A percentile compares a stretch with the other conserved stretches of the same genome.
Conservation (phyloP, 2,329 filamentous ascomycete genomes). For the Hymenoscyphus occultus region DNA sequence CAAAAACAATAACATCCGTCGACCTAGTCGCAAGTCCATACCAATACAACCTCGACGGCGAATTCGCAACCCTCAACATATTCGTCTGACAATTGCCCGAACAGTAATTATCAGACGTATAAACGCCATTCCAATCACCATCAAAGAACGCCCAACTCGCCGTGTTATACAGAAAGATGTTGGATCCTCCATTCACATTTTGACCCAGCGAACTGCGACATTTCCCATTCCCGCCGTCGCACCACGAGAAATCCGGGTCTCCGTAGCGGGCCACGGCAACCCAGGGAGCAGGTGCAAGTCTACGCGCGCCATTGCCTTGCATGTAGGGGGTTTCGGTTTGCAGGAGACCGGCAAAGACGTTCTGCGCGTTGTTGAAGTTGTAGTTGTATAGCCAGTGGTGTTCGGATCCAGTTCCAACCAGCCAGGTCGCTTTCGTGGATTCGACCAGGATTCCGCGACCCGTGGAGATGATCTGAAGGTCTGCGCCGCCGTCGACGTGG, state of each 20-base stretch:
- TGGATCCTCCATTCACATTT: slow-evolving; percentile 5
- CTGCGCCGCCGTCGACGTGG: slow-evolving; percentile 29
- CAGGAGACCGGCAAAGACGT: slow-evolving; percentile 61
- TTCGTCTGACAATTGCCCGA: slow-evolving; percentile 1
- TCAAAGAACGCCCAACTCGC: slow-evolving; percentile 4
- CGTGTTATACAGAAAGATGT: not conserved
- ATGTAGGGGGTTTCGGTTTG: slow-evolving; percentile 72
- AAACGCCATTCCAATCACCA: not conserved
- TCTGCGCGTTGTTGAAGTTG: slow-evolving; percentile 51
- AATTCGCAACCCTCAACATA: not conserved
- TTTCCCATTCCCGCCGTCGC: slow-evolving; percentile 17
- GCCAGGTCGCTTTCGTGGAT: not conserved
- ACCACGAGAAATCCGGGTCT: slow-evolving; percentile 36
- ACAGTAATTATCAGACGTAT: not conserved
- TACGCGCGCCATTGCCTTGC: slow-evolving; percentile 45
- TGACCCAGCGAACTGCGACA: not conserved
- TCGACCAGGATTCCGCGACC: slow-evolving; percentile 1
- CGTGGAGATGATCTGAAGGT: not conserved
- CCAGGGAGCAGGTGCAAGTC: slow-evolving; percentile 38
- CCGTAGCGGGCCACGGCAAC: slow-evolving; percentile 36
- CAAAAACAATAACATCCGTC: slow-evolving; percentile 1
- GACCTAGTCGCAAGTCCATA: not conserved
- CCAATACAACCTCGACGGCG: not conserved
- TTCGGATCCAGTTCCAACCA: slow-evolving; percentile 29
- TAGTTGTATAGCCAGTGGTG: slow-evolving; percentile 53